Evolutionary conservation across 345 rosid genomes (phyloP), one percentile per base, ranked within the genome.

Genomic region (Durio zibethinus): DNA sequence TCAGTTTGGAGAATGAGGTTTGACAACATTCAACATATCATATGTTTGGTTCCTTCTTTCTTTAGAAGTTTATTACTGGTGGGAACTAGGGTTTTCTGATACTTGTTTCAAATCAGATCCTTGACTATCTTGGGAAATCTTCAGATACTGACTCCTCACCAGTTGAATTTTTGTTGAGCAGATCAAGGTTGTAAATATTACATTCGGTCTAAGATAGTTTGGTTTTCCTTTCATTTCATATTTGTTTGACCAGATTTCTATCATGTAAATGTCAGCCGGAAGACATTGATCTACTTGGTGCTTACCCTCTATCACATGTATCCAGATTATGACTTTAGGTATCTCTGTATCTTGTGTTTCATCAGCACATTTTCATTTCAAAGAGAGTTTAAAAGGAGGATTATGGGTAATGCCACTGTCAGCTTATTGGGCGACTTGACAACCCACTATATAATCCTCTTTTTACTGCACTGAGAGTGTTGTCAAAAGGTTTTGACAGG

Each of bases 241-340:
- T 64, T 73, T 64, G 38, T 80, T 76, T 85, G 64, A 89, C 82
- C 15, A 64, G n/a, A 59, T 85, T 82, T 72, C 79, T 80, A 15
- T 71, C 48, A 15, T 83, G 78, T 43, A 72, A 57, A n/a, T 80
- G 86, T 74, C 98, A 93, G 99, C 89, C 97, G 97, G 76, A 96
- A 92, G 89, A 90, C 98, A 40, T 82, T 92, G 94, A 93, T 96
- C 80, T 96, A 90, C 90, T 85, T 96, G 86, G 92, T 93, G 85
- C 99, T 96, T 80, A 83, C 97, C 15, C 97, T 96, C 78, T 88
- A 81, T 81, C 99, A 91, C 83, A 88, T 93, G 92, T 91, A 88
- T 84, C 98, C 97, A 2, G 99, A 96, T 83, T 93, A 91, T 72
- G 99, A 93, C 84, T 96, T 96, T 94, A 96, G 99, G 98, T 95